phyloP scores from a whole-genome alignment of 345 rosid genomes.

The Firmiana major region DNA sequence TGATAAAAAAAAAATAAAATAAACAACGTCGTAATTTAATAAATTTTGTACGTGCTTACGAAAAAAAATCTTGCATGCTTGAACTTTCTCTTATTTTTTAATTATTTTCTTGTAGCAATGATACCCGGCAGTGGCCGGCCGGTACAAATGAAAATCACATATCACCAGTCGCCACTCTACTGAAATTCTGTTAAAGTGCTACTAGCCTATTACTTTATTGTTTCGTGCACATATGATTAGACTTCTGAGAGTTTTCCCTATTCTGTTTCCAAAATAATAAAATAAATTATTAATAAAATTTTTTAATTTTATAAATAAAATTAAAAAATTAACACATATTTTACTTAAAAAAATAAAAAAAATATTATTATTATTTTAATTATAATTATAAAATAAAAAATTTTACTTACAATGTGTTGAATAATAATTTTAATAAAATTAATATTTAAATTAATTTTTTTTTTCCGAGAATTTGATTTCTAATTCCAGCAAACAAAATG shows the following conservation, averaged over 20 bases:
- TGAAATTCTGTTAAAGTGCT: not conserved
- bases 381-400: no score
- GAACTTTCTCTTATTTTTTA: not conserved
- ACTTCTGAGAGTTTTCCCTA: not conserved
- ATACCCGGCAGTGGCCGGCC: not conserved
- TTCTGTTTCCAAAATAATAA: not conserved
- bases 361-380: no score
- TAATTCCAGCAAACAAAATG: not conserved
- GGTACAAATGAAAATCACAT: not conserved
- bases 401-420: no score
- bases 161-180: not conserved
- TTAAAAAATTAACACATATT: no score
- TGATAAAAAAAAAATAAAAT: not conserved
- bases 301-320: no score
- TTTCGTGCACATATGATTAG: not conserved
- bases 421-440: no score
- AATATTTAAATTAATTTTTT: not conserved
- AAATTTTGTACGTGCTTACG: not conserved
- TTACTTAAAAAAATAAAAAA: no score
- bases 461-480: not conserved
- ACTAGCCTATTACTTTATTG: not conserved
- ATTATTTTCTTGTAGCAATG: not conserved
- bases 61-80: not conserved
- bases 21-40: not conserved
- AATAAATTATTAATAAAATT: no score